Evolutionary conservation across 371 early-diverging fungal genomes (phyloP).

Genomic region (Mucor irregularis): DNA sequence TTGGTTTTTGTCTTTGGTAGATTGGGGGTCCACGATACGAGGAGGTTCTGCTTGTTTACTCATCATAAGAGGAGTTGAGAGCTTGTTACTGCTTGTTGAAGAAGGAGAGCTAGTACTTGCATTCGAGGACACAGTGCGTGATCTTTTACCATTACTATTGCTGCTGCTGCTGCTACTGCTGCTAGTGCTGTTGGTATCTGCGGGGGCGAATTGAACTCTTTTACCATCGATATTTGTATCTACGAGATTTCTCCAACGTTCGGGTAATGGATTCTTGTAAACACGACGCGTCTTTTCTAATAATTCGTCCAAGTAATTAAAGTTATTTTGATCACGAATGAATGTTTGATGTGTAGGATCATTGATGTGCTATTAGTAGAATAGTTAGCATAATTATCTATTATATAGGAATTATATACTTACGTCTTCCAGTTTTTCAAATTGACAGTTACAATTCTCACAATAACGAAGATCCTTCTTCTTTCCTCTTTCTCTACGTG

Average conservation of each 20-base stretch:
- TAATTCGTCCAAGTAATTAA: constrained; percentile 33
- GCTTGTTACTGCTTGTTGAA: too few species aligned
- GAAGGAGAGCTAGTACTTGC: too few species aligned
- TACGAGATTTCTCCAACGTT: constrained; percentile 6
- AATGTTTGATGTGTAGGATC: constrained; percentile 36
- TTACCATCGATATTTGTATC: constrained; percentile 33
- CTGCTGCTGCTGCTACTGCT: too few species aligned
- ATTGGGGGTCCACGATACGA: too few species aligned
- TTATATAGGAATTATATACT: background rate
- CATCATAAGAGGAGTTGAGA: too few species aligned
- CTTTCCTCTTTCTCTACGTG: constrained; percentile 6
- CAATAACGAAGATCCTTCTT: constrained; percentile 28
- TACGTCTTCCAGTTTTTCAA: constrained; percentile 33
- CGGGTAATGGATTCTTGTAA: constrained; percentile 25
- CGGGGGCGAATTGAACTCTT: constrained; percentile 23
- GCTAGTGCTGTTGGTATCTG: too few species aligned
- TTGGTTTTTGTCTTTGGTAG: too few species aligned
- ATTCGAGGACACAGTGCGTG: too few species aligned
- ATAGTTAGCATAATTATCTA: background rate
- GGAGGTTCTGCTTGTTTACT: too few species aligned
- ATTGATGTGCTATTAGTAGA: constrained; percentile 29
- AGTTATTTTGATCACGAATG: constrained; percentile 36
- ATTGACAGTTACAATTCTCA: constrained; percentile 41
- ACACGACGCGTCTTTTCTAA: constrained; percentile 26
- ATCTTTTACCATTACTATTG: too few species aligned